Base-by-base conservation (phyloP, 306 rosid species). In the Quercus rubra region DNA sequence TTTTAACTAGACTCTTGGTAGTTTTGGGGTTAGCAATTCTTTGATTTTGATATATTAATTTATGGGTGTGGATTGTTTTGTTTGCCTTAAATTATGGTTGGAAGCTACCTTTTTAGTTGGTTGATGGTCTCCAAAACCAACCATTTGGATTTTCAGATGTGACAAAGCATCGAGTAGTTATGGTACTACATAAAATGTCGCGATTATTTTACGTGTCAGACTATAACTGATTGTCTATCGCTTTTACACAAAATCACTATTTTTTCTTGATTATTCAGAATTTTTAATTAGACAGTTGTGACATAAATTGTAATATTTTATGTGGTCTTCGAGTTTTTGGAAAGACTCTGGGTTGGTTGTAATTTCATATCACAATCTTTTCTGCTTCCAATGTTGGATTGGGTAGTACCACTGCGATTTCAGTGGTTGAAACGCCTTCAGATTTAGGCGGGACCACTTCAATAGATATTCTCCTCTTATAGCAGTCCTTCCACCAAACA, bases 181-280 rank as follows among this genome's bases (percentile, higher is more conserved):
- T 7, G 8, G 46, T 8, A 8, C 0, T 2, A 0, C 3, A 2
- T 3, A 38, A 38, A 7, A 38, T 38, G 46, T 2, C 1, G 0
- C 9, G 0, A 7, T 0, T 2, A 41, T 41, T 41, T 41, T 8
- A 38, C 0, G 0, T 41, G 0, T 41, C 1, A 41, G 0, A 8
- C 0, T 41, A 3, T 41, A 0, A 8, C 0, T 0, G 0, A 0
- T 20, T 2, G 0, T 20, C 0, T 10, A 19, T 4, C 0, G 8
- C 1, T 57, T 8, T 41, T 41, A 38, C 0, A 41, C 8, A 8
- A 0, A 2, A 0, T 2, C 0, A 8, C 0, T 41, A 38, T 41
- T 8, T 8, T 41, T 41, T 41, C 3, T 38, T 0, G 3, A 38
- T 38, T 38, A 38, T 38, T 38, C 0, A 38, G 0, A 7, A 38